Evolutionary conservation across 192 early-diverging fungal species (phyloP).

Genomic region (Geranomyces variabilis): DNA sequence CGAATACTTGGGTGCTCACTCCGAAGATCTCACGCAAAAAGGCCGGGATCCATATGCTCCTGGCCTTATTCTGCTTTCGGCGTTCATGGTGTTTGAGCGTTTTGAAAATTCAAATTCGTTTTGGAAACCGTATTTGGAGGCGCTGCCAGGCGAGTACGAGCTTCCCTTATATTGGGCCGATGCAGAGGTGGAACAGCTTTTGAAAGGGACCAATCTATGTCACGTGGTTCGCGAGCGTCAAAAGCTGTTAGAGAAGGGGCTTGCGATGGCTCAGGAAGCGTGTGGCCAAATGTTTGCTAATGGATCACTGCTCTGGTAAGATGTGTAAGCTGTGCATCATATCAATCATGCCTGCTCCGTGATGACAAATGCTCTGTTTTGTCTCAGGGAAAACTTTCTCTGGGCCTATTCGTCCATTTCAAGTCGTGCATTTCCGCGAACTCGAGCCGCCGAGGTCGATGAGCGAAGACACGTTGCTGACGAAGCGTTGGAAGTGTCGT

Average conservation of each 20-base stretch:
- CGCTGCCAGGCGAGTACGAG: slow-evolving; percentile 40
- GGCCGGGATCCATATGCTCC: slow-evolving; percentile 38
- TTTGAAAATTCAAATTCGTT: slow-evolving; percentile 36
- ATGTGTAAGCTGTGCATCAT: neutral
- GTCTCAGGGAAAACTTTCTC: slow-evolving; percentile 30
- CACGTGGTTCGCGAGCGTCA: slow-evolving; percentile 40
- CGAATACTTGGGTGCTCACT: slow-evolving; percentile 21
- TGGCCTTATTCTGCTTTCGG: slow-evolving; percentile 39
- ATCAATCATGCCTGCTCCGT: neutral
- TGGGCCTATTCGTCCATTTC: slow-evolving; percentile 54
- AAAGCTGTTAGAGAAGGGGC: slow-evolving; percentile 31
- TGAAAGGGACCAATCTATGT: slow-evolving; percentile 43
- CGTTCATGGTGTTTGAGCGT: slow-evolving; percentile 45
- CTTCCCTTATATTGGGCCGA: slow-evolving; percentile 50
- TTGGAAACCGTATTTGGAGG: slow-evolving; percentile 46
- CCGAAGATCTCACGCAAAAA: slow-evolving; percentile 17
- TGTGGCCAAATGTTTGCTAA: slow-evolving; percentile 26
- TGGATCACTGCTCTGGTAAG: slow-evolving; percentile 12
- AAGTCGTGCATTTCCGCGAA: slow-evolving; percentile 48
- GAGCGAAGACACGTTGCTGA: slow-evolving; percentile 25
- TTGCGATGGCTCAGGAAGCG: slow-evolving; percentile 29
- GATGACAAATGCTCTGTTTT: neutral
- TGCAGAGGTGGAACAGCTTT: slow-evolving; percentile 28
- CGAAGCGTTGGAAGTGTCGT: slow-evolving; percentile 20
- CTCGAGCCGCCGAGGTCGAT: slow-evolving; percentile 9